Evolutionary conservation across 208 protist genomes (phyloP).

Genomic region (Crithidia expoeki): DNA sequence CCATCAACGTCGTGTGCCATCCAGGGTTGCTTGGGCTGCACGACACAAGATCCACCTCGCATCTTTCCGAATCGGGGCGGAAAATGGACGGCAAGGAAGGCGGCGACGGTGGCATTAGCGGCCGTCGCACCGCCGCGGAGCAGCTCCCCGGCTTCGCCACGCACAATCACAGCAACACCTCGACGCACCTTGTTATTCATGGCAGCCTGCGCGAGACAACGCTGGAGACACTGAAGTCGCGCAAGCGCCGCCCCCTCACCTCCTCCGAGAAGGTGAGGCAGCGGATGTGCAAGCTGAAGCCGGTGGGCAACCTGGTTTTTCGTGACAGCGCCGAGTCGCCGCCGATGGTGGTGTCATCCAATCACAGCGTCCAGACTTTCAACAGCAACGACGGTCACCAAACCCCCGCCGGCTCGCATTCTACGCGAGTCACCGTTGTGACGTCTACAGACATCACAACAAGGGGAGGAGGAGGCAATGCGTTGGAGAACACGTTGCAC

Average conservation of each 20-base stretch:
- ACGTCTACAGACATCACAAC: too few species aligned
- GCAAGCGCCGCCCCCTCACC: slow-evolving; percentile 23
- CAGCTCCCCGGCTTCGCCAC: not conserved
- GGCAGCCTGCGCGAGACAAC: slow-evolving; percentile 8
- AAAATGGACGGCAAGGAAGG: too few species aligned
- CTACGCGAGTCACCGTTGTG: not conserved
- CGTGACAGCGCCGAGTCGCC: slow-evolving; percentile 16
- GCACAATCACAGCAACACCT: not conserved
- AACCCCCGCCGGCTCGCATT: not conserved
- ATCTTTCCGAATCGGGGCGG: not conserved
- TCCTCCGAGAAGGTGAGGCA: slow-evolving; percentile 26
- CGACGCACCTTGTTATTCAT: not conserved
- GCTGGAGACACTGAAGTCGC: slow-evolving; percentile 17
- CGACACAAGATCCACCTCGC: not conserved
- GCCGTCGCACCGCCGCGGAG: not conserved
- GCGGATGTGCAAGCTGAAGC: slow-evolving; percentile 40
- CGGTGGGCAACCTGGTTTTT: slow-evolving; percentile 50
- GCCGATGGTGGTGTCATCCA: not conserved
- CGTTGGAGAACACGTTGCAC: slow-evolving; percentile 7
- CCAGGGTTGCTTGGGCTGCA: not conserved
- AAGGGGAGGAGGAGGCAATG: not conserved
- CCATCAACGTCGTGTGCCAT: not conserved
- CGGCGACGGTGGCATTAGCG: not conserved
- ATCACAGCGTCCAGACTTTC: not conserved
- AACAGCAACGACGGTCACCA: not conserved